Evolutionary conservation across 2,329 filamentous ascomycete genomes (phyloP).

Genomic region (Pseudogymnoascus sp.): DNA sequence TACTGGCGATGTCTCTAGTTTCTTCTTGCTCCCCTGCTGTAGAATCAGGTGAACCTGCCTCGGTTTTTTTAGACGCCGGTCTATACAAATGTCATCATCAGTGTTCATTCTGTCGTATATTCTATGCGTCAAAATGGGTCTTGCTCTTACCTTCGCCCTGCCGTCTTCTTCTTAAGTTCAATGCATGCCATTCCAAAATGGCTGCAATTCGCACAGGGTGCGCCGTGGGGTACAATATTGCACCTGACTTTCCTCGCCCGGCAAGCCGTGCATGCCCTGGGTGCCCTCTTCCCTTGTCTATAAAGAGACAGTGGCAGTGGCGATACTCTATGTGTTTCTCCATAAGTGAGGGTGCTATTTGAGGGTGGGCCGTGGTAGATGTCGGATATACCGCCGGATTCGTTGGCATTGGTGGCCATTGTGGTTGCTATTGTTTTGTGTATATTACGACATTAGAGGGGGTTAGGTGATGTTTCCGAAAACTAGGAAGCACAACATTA

Average conservation of each 20-base stretch:
- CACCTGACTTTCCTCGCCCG: conserved; percentile 14
- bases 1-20: background rate
- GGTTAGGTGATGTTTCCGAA: background rate
- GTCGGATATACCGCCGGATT: background rate
- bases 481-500: background rate
- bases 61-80: background rate
- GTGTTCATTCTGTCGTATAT: background rate
- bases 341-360: background rate
- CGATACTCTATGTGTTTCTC: background rate
- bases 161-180: background rate
- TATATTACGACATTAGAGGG: background rate
- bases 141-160: background rate
- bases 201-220: conserved; percentile 13
- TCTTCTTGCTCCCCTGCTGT: background rate
- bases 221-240: conserved; percentile 10
- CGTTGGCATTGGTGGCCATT: background rate
- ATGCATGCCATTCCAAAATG: conserved; percentile 10
- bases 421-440: background rate
- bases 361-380: background rate
- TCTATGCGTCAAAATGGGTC: background rate
- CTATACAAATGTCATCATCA: background rate
- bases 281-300: conserved; percentile 4
- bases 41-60: background rate
- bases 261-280: conserved; percentile 10
- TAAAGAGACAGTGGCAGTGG: background rate